A percentile compares a stretch with the other conserved stretches of the same genome.
Evolutionary conservation across 140 eudicot genomes (phyloP).

Genomic region (Stevia rebaudiana): DNA sequence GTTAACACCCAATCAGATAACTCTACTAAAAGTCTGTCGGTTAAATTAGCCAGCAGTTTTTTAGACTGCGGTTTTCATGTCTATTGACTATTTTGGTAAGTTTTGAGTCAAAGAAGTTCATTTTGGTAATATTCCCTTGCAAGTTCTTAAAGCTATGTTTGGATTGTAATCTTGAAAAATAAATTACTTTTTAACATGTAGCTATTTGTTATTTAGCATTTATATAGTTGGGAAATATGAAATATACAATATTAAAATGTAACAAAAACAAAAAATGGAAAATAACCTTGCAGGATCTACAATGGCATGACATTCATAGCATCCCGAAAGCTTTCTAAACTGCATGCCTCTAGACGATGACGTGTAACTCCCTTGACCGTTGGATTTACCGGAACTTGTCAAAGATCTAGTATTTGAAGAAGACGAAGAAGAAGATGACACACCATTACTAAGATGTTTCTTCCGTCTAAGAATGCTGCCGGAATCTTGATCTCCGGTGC

Average conservation of each 20-base stretch:
- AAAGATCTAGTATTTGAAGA: constrained; percentile 21
- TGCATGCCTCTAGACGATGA: constrained; percentile 69
- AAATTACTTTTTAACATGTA: background rate
- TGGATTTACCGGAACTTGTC: constrained; percentile 44
- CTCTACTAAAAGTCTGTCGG: too few species aligned
- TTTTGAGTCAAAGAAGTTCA: too few species aligned
- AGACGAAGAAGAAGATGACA: constrained; percentile 24
- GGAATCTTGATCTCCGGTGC: background rate
- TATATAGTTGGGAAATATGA: background rate
- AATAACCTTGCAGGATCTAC: constrained; percentile 78
- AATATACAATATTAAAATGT: background rate
- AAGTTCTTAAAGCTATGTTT: too few species aligned
- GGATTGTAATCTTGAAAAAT: background rate
- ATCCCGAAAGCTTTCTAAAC: constrained; percentile 85
- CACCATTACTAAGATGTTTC: constrained; percentile 5
- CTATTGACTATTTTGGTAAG: too few species aligned
- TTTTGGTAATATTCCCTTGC: too few species aligned
- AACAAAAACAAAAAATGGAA: background rate
- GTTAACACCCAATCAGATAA: too few species aligned
- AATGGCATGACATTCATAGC: constrained; percentile 83
- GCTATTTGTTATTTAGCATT: background rate
- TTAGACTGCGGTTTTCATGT: too few species aligned
- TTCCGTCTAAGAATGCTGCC: constrained; percentile 26
- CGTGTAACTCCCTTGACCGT: constrained; percentile 28
- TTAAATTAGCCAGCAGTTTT: too few species aligned